phyloP scores from a whole-genome alignment of 352 stramenopile species.

The Phytopythium vexans region DNA sequence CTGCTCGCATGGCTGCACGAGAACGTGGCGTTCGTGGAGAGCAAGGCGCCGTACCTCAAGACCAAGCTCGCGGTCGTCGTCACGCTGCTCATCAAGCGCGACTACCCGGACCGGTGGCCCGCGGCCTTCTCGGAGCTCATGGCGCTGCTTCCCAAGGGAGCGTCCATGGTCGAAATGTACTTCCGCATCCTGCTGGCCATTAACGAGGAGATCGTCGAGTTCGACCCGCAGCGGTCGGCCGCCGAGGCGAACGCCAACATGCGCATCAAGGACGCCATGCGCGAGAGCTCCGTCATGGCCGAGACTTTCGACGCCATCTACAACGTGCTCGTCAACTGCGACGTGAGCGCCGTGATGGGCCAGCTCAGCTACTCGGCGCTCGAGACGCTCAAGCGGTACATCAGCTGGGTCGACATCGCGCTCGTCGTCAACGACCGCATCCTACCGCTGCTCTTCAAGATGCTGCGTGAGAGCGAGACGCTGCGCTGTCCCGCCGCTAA shows the following conservation, averaged over 20 bases:
- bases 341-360: slow-evolving; percentile 65
- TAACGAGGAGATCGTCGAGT: slow-evolving; percentile 91
- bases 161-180: slow-evolving; percentile 89
- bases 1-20: slow-evolving; percentile 63
- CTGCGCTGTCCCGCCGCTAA: slow-evolving; percentile 73
- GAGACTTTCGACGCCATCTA: slow-evolving; percentile 83
- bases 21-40: slow-evolving; percentile 59
- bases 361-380: slow-evolving; percentile 65
- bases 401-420: slow-evolving; percentile 82
- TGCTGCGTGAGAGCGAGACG: slow-evolving; percentile 52
- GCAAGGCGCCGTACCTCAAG: slow-evolving; percentile 73
- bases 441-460: slow-evolving; percentile 68
- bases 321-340: slow-evolving; percentile 74
- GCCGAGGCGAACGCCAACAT: slow-evolving; percentile 72
- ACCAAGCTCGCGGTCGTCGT: slow-evolving; percentile 83
- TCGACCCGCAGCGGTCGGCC: slow-evolving; percentile 62
- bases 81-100: slow-evolving; percentile 82
- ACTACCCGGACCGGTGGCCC: slow-evolving; percentile 88
- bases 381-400: slow-evolving; percentile 82
- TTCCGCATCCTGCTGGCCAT: slow-evolving; percentile 88
- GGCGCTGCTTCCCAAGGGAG: slow-evolving; percentile 57
- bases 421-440: slow-evolving; percentile 84
- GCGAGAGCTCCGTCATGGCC: slow-evolving; percentile 65
- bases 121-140: slow-evolving; percentile 84
- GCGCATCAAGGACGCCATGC: slow-evolving; percentile 88